Base-by-base conservation (phyloP, 2,329 filamentous ascomycete genomes). In the Penicillium oxalicum region DNA sequence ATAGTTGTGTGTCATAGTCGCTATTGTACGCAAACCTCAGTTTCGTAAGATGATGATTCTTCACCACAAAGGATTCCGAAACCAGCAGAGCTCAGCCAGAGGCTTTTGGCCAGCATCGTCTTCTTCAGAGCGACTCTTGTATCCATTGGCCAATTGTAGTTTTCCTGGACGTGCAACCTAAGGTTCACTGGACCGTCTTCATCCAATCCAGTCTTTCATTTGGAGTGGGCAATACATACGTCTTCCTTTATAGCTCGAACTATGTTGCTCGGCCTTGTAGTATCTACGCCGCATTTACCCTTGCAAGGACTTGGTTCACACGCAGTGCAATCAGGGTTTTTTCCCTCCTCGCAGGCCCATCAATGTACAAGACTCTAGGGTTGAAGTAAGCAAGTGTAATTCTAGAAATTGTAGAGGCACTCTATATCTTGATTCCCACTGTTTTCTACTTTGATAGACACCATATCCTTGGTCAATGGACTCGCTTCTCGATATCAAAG, bases 151-250 rank as follows among this genome's bases (percentile, higher is more conserved):
- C 83, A 94, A 66, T 76, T 95, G 13, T 84, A 83, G 64, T 95
- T 95, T 63, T 81, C 86, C 0, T 94, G 88, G 88, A 94, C 88
- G 0, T 88, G 83, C 49, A 80, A 88, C 0, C 88, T 89, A 0
- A 70, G 69, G 85, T 91, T 25, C 88, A 90, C 65, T 93, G 87
- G 84, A 80, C 87, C 12, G 75, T 81, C n/a, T 83, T 87, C 0
- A 84, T 93, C 40, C 71, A 86, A 0, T 86, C 87, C 1, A 87
- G 87, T 1, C 77, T 93, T n/a, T 86, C 85, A 0, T 93, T 91
- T 57, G 87, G 87, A 5, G 75, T 77, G 0, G 88, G 87, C 0
- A 91, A 89, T 58, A 82, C 79, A 5, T 75, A 81, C 2, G 80
- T 86, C 33, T 93, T 93, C 70, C 89, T 93, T 59, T 91, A 91